Evolutionary conservation across 2,329 filamentous ascomycete genomes (phyloP), one percentile per base, ranked within the genome.

Genomic region (Aspergillus bombycis): DNA sequence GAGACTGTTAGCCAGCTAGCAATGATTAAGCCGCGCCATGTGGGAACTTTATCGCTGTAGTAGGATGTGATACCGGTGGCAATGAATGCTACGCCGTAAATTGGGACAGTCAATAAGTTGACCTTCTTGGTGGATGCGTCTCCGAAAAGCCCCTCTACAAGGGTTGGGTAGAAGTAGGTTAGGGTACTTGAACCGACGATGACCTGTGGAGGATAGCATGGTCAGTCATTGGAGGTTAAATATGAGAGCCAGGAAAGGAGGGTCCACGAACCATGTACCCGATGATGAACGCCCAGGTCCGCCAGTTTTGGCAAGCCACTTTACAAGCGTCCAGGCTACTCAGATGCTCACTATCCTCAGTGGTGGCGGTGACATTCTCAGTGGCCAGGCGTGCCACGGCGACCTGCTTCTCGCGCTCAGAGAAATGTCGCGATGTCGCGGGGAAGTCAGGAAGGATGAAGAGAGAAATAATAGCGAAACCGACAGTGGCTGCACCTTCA

Each of bases 21-120:
- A 57, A 87, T 82, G 34, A 86, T 79, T 7, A 83, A 62, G 1
- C 83, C 84, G 43, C 84, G 79, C 70, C 80, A 78, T 9, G 73
- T 67, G 1, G 82, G 80, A 36, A 80, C 75, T 34, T 77, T 78
- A 68, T 87, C 84, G 50, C 79, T 79, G 67, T 82, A 80, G 71
- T 80, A 81, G 4, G 82, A 81, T 0, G 80, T 83, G 45, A 82
- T 67, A 9, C 73, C 75, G 1, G 82, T 83, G 64, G 78, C 81
- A 57, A 86, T 77, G 58, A 87, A 86, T 0, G 83, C 83, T 3
- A 82, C 81, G 2, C 74, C 81, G 67, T 85, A 87, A 61, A 87
- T 86, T n/a, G 84, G 84, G 2, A 85, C 77, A 1, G 72, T 73
- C 55, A 76, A 58, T 21, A 71, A 62, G 26, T 72, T 72, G 14